Evolutionary conservation across 805 yeast genomes (phyloP).

Genomic region (Metschnikowia arizonensis): DNA sequence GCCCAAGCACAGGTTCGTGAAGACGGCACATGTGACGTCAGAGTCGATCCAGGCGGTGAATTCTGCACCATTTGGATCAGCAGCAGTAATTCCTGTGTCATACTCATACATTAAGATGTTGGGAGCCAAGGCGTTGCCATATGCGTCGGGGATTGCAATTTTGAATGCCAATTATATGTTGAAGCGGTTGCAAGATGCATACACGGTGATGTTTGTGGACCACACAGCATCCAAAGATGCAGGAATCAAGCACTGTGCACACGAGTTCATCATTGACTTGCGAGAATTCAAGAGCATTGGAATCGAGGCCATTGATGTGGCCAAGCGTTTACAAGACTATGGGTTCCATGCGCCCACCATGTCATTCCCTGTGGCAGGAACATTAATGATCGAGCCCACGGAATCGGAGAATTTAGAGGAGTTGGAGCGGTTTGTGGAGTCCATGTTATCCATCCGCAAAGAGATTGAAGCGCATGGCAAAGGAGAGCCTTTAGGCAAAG

Average conservation of each 20-base stretch:
- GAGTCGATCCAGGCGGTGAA: constrained; percentile 71
- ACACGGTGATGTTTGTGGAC: constrained; percentile 71
- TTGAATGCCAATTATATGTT: constrained; percentile 96
- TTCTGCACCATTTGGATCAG: constrained; percentile 95
- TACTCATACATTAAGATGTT: constrained; percentile 93
- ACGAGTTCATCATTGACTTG: constrained; percentile 90
- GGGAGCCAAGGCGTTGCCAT: constrained; percentile 81
- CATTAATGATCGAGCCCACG: constrained; percentile 97
- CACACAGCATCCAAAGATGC: constrained; percentile 35
- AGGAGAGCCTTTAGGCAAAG: constrained; percentile 62
- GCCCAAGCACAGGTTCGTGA: constrained; percentile 69
- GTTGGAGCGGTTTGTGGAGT: constrained; percentile 83
- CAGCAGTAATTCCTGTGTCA: constrained; percentile 87
- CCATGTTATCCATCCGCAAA: constrained; percentile 74
- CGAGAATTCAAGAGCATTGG: constrained; percentile 78
- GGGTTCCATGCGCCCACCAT: constrained; percentile 99
- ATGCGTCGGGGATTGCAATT: constrained; percentile 85
- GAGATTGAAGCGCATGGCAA: constrained; percentile 74
- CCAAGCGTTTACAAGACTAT: constrained; percentile 95
- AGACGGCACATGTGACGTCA: constrained; percentile 45
- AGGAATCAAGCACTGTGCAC: constrained; percentile 79
- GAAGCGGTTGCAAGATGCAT: constrained; percentile 65
- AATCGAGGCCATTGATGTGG: constrained; percentile 92
- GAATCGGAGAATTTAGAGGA: constrained; percentile 89
- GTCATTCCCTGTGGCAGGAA: constrained; percentile 98